Evolutionary conservation across 257 asterid genomes (phyloP), one percentile per base, ranked within the genome.

Genomic region (Solanum ahanhuiri): DNA sequence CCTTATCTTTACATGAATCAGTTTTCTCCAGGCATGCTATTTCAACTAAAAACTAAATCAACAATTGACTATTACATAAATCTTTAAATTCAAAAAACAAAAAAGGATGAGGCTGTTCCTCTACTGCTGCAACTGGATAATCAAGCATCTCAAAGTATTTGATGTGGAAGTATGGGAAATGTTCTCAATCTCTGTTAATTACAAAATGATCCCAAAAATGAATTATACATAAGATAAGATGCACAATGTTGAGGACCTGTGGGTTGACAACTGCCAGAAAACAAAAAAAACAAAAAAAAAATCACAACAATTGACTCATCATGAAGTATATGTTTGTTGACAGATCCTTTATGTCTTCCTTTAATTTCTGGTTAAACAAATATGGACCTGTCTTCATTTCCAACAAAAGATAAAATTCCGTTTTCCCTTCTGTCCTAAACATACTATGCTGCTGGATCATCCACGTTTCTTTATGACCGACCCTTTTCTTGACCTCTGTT

Each of bases 401-500:
- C 73, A 87, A 76, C 22, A 73, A 86, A 79, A 81, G 41, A 81
- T 67, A 63, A 71, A 28, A 54, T 60, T 73, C 72, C 28, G 63
- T 87, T 15, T 81, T 81, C 72, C 85, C 85, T 57, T 84, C 89
- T 33, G 77, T 90, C 69, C 88, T 87, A 87, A 90, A 92, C 86
- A 88, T 86, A 85, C 41, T 63, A 91, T 35, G 88, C 87, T 7
- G 63, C 66, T 41, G 82, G 20, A 35, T 84, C 83, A 75, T 90
- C 98, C 7, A 60, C 67, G 72, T 41, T 31, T 73, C 70, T 39
- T 86, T 92, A 90, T 51, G 92, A 84, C 87, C 88, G 92, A 64
- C 54, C 94, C 85, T 86, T 93, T 83, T 89, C 94, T 34, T 88
- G 89, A 84, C 92, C 88, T 75, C 94, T 90, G 92, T 87, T 91